Conservation (phyloP, 148 eudicot species). For the Rhododendron molle region DNA sequence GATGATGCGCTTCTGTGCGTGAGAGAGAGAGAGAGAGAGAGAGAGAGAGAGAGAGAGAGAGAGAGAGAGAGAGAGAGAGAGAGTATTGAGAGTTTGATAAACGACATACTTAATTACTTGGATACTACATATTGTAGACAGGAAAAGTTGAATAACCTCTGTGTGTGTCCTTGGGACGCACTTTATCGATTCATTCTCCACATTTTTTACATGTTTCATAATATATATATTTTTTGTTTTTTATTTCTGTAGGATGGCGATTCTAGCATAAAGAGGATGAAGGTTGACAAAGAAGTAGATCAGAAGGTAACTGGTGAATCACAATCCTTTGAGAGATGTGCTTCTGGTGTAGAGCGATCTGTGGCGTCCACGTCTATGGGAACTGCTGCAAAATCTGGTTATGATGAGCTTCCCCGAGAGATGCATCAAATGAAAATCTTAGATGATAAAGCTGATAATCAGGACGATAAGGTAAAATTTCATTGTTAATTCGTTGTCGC, state of each 20-base stretch:
- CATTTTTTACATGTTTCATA: neutral
- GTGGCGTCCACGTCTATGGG: constrained; percentile 33
- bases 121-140: neutral
- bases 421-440: constrained; percentile 66
- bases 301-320: constrained; percentile 20
- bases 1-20: neutral
- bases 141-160: neutral
- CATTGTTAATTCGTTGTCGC: neutral
- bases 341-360: constrained; percentile 25
- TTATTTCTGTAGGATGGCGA: constrained; percentile 53
- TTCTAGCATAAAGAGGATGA: constrained; percentile 53
- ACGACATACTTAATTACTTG: neutral
- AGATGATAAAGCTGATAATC: constrained; percentile 44
- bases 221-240: too few relatives aligned
- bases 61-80: neutral
- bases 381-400: constrained; percentile 35
- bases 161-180: neutral
- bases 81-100: too few relatives aligned
- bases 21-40: neutral
- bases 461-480: constrained; percentile 35
- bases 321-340: constrained; percentile 31
- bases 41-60: too few relatives aligned
- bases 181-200: neutral
- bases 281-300: constrained; percentile 43
- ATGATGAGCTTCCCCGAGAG: constrained; percentile 61